A percentile compares a stretch with the other conserved stretches of the same genome.
Evolutionary conservation across 164 flowering plant species (phyloP).

Genomic region (Saururus chinensis): DNA sequence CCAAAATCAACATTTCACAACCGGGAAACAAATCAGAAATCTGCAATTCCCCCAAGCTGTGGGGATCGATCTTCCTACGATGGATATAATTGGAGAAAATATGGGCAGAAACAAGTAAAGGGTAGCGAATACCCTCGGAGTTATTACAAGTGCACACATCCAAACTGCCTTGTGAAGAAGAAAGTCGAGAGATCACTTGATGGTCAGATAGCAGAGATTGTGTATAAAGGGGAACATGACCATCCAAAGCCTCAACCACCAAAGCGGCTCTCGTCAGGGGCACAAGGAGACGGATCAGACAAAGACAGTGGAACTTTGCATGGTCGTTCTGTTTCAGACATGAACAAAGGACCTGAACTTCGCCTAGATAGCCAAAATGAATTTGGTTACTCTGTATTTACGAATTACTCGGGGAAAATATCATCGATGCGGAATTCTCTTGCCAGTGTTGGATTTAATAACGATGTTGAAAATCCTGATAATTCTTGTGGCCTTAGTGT

Average conservation of each 20-base stretch:
- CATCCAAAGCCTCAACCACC: slow-evolving; percentile 76
- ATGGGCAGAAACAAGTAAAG: slow-evolving; percentile 98
- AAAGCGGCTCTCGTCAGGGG: slow-evolving; percentile 31
- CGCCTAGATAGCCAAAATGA: slow-evolving; percentile 31
- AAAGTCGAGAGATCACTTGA: slow-evolving; percentile 84
- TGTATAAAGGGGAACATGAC: slow-evolving; percentile 91
- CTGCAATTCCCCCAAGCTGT: slow-evolving; percentile 13
- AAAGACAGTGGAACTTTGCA: slow-evolving; percentile 23
- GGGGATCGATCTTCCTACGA: slow-evolving; percentile 68
- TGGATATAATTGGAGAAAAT: slow-evolving; percentile 95
- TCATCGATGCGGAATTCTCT: slow-evolving; percentile 16
- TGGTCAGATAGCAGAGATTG: slow-evolving; percentile 85
- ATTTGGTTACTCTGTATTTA: slow-evolving; percentile 16
- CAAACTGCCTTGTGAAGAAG: slow-evolving; percentile 86
- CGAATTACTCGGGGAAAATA: slow-evolving; percentile 21
- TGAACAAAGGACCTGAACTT: slow-evolving; percentile 33
- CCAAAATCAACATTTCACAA: slow-evolving; percentile 21
- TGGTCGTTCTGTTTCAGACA: slow-evolving; percentile 21
- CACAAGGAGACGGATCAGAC: slow-evolving; percentile 29
- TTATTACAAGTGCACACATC: slow-evolving; percentile 88
- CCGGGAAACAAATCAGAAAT: slow-evolving; percentile 31
- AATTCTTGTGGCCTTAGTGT: slow-evolving; percentile 51
- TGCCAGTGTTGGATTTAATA: slow-evolving; percentile 16
- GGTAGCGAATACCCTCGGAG: slow-evolving; percentile 92
- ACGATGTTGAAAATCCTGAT: slow-evolving; percentile 28